These are phyloP conservation scores for Linnemannia hyalina DNA, from an alignment of 192 early-diverging fungal species.

Conservation along the genomic window DNA sequence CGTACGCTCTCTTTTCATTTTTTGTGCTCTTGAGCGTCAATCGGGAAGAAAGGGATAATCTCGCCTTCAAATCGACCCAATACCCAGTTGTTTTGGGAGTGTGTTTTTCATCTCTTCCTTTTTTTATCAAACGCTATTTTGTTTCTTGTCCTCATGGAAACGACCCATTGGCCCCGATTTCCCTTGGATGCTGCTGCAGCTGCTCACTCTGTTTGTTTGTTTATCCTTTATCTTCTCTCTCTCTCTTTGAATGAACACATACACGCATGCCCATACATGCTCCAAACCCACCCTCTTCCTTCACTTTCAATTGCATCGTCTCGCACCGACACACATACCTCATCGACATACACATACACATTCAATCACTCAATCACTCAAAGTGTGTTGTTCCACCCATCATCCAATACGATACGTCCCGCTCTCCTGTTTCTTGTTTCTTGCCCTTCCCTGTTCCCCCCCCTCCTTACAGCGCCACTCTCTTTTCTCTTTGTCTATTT, in stretches of 20 bases:
- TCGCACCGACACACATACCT: neutral
- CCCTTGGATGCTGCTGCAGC: neutral
- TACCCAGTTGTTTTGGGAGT: neutral
- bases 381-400: neutral
- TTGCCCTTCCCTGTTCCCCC: neutral
- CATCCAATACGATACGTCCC: constrained; percentile 1
- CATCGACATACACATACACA: neutral
- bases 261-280: neutral
- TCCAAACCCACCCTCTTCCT: neutral
- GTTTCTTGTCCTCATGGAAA: neutral
- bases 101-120: neutral
- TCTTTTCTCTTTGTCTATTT: neutral
- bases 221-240: neutral
- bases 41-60: neutral
- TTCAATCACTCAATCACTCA: neutral
- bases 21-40: neutral
- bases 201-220: neutral
- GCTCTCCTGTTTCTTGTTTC: neutral
- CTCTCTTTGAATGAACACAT: too few species aligned
- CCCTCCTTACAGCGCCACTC: neutral
- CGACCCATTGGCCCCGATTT: neutral
- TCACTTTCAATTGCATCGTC: neutral
- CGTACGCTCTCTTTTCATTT: neutral
- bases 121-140: neutral
- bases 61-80: neutral